Conservation (phyloP, 116 monocot genomes). For the Posidonia oceanica region DNA sequence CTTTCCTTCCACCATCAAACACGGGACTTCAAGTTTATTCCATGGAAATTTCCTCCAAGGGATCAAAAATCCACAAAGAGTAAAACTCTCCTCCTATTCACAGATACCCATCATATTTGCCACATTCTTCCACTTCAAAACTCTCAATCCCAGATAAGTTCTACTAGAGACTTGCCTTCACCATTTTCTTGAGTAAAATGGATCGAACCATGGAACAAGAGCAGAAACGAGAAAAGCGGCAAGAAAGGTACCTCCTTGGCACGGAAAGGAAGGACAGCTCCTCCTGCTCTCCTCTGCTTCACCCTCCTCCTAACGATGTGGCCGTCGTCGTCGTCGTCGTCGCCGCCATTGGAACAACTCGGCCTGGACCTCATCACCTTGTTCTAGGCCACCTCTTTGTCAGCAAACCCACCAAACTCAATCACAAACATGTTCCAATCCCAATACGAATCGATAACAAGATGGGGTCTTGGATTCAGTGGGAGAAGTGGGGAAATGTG, state of each 20-base stretch:
- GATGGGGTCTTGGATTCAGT: not conserved
- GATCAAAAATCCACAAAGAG: too few relatives aligned
- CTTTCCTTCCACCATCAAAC: too few relatives aligned
- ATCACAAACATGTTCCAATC: not conserved
- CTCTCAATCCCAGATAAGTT: too few relatives aligned
- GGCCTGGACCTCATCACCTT: not conserved
- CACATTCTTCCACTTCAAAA: too few relatives aligned
- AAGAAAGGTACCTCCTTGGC: slow-evolving; percentile 3
- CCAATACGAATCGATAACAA: not conserved
- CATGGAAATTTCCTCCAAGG: too few relatives aligned
- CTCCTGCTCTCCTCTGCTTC: slow-evolving; percentile 4
- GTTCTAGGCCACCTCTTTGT: not conserved
- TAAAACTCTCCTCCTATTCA: too few relatives aligned
- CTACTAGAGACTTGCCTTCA: too few relatives aligned
- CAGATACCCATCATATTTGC: too few relatives aligned
- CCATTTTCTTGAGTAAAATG: not conserved
- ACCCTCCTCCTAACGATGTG: not conserved
- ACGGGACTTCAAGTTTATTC: too few relatives aligned
- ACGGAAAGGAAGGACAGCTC: not conserved
- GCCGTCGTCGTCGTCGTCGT: too few relatives aligned
- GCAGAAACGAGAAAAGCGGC: not conserved
- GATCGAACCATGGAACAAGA: not conserved
- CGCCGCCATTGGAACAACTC: not conserved
- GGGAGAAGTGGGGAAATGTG: too few relatives aligned
- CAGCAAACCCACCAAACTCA: not conserved